Evolutionary conservation across 805 yeast species (phyloP).

Genomic region (Yamadazyma laniorum): DNA sequence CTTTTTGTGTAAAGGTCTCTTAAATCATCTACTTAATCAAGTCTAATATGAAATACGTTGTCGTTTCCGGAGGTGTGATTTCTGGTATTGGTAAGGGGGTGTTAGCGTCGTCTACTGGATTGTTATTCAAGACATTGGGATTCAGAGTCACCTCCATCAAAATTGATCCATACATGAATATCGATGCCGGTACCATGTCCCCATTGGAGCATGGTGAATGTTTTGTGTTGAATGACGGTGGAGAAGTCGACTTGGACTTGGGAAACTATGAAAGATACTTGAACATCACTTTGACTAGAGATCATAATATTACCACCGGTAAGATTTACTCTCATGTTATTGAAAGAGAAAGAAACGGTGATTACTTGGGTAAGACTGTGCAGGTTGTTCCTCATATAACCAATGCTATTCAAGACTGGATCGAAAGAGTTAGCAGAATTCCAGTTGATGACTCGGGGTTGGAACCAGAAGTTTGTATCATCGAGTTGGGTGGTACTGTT

Average conservation of each 20-base stretch:
- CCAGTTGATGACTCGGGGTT: conserved; percentile 90
- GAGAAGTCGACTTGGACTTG: conserved; percentile 96
- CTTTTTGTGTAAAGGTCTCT: conserved; percentile 10
- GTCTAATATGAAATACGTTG: conserved; percentile 89
- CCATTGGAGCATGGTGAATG: conserved; percentile 99
- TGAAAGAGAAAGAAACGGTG: conserved; percentile 93
- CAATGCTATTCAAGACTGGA: conserved; percentile 97
- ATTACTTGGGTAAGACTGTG: conserved; percentile 97
- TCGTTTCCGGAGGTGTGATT: conserved; percentile 98
- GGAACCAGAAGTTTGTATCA: conserved; percentile 93
- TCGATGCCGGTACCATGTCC: conserved; percentile 99
- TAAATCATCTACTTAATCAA: conserved; percentile 8
- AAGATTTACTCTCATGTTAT: conserved; percentile 93
- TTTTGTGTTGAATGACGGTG: conserved; percentile 97
- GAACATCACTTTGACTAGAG: conserved; percentile 86
- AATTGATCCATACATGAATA: conserved; percentile 98
- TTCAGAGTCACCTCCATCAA: conserved; percentile 94
- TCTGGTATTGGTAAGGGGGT: conserved; percentile 99
- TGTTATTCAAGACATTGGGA: conserved; percentile 89
- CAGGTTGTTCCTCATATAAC: conserved; percentile 99
- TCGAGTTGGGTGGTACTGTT: conserved; percentile 98
- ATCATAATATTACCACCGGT: conserved; percentile 98
- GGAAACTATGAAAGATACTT: conserved; percentile 98
- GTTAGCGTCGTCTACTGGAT: conserved; percentile 94
- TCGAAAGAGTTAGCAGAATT: conserved; percentile 83